Base-by-base conservation (phyloP, 1,284 basidiomycete species). In the Pseudozyma hubeiensis region DNA sequence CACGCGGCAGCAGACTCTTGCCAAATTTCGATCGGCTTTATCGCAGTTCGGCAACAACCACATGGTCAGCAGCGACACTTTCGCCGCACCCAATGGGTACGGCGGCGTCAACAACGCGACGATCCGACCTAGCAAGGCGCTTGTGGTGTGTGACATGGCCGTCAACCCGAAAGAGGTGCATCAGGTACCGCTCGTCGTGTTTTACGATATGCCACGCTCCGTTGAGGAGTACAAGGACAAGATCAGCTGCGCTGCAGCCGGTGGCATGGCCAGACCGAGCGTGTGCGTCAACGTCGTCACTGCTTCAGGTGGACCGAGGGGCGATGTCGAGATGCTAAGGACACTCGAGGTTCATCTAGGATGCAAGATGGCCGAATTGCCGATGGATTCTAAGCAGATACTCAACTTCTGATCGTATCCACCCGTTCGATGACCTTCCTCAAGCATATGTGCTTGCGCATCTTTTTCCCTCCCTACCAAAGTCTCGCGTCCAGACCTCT, bases 241-340 rank as follows among this genome's bases (percentile, higher is more conserved):
- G 91, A 92, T 79, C 44, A 87, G 72, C n/a, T 39, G 52, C 76
- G 90, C 91, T 34, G 90, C 92, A 48, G 91, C 92, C 52, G 90
- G 92, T 70, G 91, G 91, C 40, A 89, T 90, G 62, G 92, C 88
- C 47, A 90, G 92, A 61, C 90, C 93, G 55, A 93, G 93, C 53
- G 93, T 97, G 44, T 89, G 97, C 68, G 89, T 97, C 81, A 96
- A 95, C 83, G 95, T 97, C 80, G 94, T 97, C 64, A 97, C 95
- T 63, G 94, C 94, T 46, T 94, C 93, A 2, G 94, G 94, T 37
- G 94, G 94, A 47, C 74, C 76, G 11, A 52, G 77, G 13, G 80
- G 79, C 24, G 94, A 97, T 84, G 93, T 97, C 50, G 94, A 97
- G 87, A 97, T 97, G 94, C 87, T 97, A 74, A 90, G 94, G 81